A percentile compares a stretch with the other conserved stretches of the same genome.
Evolutionary conservation across 73 alveolate species (phyloP).

Genomic region (Stentor coeruleus): DNA sequence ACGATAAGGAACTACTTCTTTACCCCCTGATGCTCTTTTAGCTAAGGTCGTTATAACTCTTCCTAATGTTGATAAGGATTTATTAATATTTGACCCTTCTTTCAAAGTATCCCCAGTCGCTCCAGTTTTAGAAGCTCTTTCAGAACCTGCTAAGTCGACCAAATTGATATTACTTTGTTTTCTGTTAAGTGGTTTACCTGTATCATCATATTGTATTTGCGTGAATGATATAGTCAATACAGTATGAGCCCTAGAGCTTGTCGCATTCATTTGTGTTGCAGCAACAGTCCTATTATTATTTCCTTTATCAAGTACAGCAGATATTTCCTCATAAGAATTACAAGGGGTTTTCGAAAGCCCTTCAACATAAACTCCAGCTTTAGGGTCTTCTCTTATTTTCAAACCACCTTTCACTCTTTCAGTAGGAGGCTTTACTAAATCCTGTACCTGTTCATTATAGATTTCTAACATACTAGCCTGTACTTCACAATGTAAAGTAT

Average conservation of each 20-base stretch:
- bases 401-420: constrained; percentile 72
- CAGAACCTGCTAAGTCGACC: constrained; percentile 95
- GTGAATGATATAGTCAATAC: constrained; percentile 61
- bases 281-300: constrained; percentile 67
- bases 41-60: constrained; percentile 76
- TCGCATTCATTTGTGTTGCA: constrained; percentile 70
- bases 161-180: constrained; percentile 66
- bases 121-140: constrained; percentile 85
- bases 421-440: constrained; percentile 49
- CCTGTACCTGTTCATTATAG: constrained; percentile 73
- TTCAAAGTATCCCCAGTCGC: constrained; percentile 77
- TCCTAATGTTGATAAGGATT: constrained; percentile 69
- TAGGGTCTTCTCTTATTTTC: constrained; percentile 71
- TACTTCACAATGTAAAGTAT: constrained; percentile 56
- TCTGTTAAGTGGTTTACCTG: constrained; percentile 50
- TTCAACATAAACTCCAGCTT: constrained; percentile 67
- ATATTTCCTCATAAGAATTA: constrained; percentile 58
- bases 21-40: constrained; percentile 60
- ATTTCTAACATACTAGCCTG: constrained; percentile 71
- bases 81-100: constrained; percentile 88
- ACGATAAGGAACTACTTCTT: constrained; percentile 71
- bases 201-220: constrained; percentile 39
- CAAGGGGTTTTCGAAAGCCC: constrained; percentile 68
- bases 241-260: constrained; percentile 74
- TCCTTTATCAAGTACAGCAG: constrained; percentile 53